Percentiles rank a stretch among this genome's conserved stretches.
Evolutionary conservation across 2,329 filamentous ascomycete genomes (phyloP).

Genomic region (Exophiala mesophila): DNA sequence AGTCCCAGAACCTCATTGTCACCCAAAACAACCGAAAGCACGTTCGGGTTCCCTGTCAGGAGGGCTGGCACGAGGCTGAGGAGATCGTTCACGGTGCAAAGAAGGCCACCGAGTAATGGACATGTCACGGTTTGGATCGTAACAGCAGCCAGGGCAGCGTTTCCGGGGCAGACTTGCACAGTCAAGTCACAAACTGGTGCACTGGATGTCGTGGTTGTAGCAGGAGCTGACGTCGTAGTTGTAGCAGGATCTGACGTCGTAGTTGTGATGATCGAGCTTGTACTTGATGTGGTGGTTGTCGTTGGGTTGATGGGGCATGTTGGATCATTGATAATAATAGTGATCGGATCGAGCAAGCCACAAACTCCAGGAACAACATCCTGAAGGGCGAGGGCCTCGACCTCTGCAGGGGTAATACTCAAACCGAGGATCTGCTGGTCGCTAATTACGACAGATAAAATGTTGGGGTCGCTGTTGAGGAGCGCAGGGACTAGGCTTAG

Average conservation of each 20-base stretch:
- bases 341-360: background rate
- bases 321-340: background rate
- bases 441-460: conserved; percentile 3
- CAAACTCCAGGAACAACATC: conserved; percentile 4
- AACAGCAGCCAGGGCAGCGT: background rate
- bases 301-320: background rate
- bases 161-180: background rate
- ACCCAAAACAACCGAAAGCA: conserved; percentile 4
- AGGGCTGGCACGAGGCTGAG: conserved; percentile 1
- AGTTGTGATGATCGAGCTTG: background rate
- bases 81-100: conserved; percentile 3
- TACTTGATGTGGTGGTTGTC: background rate
- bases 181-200: background rate
- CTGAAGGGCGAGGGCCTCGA: conserved; percentile 4
- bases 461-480: background rate
- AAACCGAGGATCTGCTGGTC: conserved; percentile 6
- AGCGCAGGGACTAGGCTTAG: conserved; percentile 4
- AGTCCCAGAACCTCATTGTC: conserved; percentile 7
- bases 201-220: conserved; percentile 1
- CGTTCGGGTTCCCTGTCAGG: conserved; percentile 1
- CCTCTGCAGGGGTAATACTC: conserved; percentile 5
- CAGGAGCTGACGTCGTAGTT: background rate
- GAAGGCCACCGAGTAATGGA: conserved; percentile 2
- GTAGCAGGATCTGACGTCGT: background rate
- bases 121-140: conserved; percentile 1